Evolutionary conservation across 495 filamentous ascomycete species (phyloP).

Genomic region (Stereocaulon alpinum): DNA sequence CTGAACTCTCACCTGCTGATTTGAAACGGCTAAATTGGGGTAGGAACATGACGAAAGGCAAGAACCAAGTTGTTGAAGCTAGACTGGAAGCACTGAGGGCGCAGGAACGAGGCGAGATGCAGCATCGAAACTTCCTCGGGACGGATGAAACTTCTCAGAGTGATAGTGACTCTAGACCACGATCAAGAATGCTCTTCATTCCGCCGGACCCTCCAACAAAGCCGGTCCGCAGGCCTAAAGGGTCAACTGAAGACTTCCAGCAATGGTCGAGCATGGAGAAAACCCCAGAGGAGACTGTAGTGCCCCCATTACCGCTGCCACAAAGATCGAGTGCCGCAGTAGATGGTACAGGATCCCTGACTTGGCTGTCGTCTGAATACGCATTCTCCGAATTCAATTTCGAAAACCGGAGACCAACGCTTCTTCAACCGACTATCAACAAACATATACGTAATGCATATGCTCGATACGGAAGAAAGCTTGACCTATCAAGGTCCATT

Average conservation of each 20-base stretch:
- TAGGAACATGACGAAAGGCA: neutral
- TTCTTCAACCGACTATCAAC: neutral
- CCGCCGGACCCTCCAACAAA: neutral
- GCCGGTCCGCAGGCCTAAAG: neutral
- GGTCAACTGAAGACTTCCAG: neutral
- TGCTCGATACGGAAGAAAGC: neutral
- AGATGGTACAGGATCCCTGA: neutral
- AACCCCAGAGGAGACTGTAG: neutral
- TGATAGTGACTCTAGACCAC: neutral
- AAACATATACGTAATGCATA: neutral
- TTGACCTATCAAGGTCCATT: no score
- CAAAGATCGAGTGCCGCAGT: neutral
- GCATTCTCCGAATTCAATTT: slow-evolving; percentile 10
- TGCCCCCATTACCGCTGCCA: neutral
- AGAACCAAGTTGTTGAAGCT: neutral
- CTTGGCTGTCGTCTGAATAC: slow-evolving; percentile 7
- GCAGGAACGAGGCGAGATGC: neutral
- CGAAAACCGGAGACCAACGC: slow-evolving; percentile 7
- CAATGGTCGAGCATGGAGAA: neutral
- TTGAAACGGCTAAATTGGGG: neutral
- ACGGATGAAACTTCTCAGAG: neutral
- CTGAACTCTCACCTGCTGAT: neutral
- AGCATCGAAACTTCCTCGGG: neutral
- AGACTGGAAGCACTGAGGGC: slow-evolving; percentile 3
- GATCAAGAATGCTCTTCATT: neutral